A percentile compares a stretch with the other conserved stretches of the same genome.
Conservation (phyloP, 2,329 filamentous ascomycete species). For the Arthrobotrys iridis region DNA sequence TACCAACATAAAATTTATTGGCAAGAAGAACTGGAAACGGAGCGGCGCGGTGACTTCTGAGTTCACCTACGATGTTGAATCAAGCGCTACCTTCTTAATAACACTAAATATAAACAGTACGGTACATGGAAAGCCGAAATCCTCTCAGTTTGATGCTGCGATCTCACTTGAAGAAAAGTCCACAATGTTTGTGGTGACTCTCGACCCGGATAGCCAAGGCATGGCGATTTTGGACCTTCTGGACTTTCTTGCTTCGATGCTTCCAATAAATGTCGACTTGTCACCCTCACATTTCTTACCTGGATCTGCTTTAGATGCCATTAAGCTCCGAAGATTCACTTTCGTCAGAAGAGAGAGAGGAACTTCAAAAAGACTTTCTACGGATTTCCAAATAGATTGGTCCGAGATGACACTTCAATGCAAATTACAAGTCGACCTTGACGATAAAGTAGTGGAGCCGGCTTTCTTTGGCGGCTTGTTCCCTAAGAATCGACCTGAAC, state of each 20-base stretch:
- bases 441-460: neutral
- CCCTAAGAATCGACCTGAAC: neutral
- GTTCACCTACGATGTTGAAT: neutral
- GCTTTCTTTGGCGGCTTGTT: constrained; percentile 6
- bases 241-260: constrained; percentile 5
- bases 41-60: neutral
- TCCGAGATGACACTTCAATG: constrained; percentile 3
- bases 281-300: constrained; percentile 12
- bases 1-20: neutral
- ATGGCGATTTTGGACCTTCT: neutral
- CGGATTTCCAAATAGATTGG: constrained; percentile 11
- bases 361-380: neutral
- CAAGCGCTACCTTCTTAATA: neutral
- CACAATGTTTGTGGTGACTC: constrained; percentile 1
- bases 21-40: constrained; percentile 3
- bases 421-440: neutral
- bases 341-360: neutral
- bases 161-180: neutral
- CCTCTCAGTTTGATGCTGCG: neutral
- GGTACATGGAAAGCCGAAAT: neutral
- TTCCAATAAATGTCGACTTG: neutral
- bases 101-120: neutral
- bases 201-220: constrained; percentile 4
- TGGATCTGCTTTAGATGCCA: constrained; percentile 2
- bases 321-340: constrained; percentile 12